These are phyloP conservation scores for Ogataea pilisensis DNA, from an alignment of 805 yeast genomes.

Conservation along the genomic window DNA sequence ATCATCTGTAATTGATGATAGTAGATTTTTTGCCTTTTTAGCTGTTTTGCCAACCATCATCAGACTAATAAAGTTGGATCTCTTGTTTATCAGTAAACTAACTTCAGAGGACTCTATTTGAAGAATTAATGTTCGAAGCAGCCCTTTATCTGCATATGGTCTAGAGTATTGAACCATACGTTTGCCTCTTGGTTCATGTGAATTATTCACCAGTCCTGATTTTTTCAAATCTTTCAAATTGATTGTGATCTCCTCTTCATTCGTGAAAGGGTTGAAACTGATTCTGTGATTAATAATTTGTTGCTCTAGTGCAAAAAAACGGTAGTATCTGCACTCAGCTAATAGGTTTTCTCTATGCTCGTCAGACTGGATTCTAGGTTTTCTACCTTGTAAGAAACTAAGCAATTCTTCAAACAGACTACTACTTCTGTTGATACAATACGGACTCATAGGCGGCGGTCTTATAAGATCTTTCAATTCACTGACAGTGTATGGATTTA, in stretches of 20 bases:
- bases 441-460: slow-evolving; percentile 75
- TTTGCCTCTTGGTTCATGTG: slow-evolving; percentile 16
- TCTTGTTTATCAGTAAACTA: slow-evolving; percentile 30
- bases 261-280: slow-evolving; percentile 46
- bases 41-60: slow-evolving; percentile 24
- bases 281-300: slow-evolving; percentile 51
- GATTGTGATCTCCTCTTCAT: slow-evolving; percentile 54
- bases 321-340: slow-evolving; percentile 71
- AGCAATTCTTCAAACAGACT: slow-evolving; percentile 52
- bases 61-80: slow-evolving; percentile 26
- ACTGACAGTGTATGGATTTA: slow-evolving; percentile 39
- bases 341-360: slow-evolving; percentile 53
- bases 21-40: slow-evolving; percentile 15
- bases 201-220: slow-evolving; percentile 28
- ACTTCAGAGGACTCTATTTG: slow-evolving; percentile 36
- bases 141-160: slow-evolving; percentile 39
- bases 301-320: slow-evolving; percentile 74
- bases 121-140: slow-evolving; percentile 35
- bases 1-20: slow-evolving; percentile 22
- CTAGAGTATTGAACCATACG: slow-evolving; percentile 36
- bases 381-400: slow-evolving; percentile 51
- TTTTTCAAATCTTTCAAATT: slow-evolving; percentile 42
- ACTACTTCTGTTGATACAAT: slow-evolving; percentile 49
- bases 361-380: slow-evolving; percentile 38
- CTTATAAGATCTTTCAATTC: slow-evolving; percentile 47